phyloP scores from a whole-genome alignment of 805 yeast species.

The Saccharomycopsis microspora region DNA sequence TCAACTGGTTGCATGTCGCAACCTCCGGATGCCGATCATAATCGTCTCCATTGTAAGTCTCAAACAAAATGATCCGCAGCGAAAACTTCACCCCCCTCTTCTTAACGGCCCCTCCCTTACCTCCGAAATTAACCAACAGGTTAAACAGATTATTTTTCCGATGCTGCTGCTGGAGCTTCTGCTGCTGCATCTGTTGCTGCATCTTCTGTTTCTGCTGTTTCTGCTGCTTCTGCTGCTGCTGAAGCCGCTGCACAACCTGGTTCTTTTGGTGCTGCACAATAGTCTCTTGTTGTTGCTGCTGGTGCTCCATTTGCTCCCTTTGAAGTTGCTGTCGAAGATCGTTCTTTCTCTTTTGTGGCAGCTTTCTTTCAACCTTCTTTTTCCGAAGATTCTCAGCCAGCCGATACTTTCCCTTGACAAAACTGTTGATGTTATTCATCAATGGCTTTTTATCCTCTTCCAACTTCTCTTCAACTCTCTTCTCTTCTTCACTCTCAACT shows the following conservation, averaged over 20 bases:
- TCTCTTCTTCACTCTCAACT: no score
- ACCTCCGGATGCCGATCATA: slow-evolving; percentile 90
- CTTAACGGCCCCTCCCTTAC: background rate
- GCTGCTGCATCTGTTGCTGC: background rate
- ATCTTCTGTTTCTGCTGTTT: background rate
- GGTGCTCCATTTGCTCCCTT: background rate
- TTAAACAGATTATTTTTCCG: background rate
- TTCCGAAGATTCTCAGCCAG: no score
- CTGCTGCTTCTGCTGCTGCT: background rate
- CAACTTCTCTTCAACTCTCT: no score
- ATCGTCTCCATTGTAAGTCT: slow-evolving; percentile 71
- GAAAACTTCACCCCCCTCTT: slow-evolving; percentile 46
- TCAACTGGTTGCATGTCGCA: slow-evolving; percentile 85
- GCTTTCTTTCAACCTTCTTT: no score
- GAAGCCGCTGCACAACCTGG: background rate
- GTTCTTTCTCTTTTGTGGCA: background rate
- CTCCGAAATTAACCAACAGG: background rate
- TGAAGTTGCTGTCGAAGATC: background rate
- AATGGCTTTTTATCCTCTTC: no score
- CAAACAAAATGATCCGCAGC: slow-evolving; percentile 71
- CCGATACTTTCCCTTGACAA: no score
- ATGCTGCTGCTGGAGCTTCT: background rate
- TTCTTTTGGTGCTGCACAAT: background rate
- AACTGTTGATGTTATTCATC: no score
- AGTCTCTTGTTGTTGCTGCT: background rate